phyloP scores from a whole-genome alignment of 2,329 filamentous ascomycete genomes.

The Davidsoniella neocaledoniae region DNA sequence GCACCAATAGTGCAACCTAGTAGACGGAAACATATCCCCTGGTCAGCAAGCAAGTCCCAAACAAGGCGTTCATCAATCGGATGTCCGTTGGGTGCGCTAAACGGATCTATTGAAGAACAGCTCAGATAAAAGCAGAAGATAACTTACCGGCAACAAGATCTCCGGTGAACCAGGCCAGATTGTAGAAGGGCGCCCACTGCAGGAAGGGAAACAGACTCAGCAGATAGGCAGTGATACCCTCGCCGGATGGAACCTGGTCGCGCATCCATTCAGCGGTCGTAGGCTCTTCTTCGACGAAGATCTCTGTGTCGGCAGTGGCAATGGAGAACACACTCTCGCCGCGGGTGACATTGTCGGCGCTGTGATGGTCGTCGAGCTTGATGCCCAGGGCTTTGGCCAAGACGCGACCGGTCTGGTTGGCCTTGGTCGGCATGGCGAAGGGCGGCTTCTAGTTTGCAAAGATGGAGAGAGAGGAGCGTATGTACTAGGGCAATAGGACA shows the following conservation, averaged over 20 bases:
- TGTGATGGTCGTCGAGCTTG: conserved; percentile 45
- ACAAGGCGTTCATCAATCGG: not conserved
- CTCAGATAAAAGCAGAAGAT: not conserved
- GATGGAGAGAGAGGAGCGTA: conserved; percentile 6
- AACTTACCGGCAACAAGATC: conserved; percentile 59
- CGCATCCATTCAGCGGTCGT: conserved; percentile 55
- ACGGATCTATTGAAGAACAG: not conserved
- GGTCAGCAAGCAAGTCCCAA: too few relatives aligned
- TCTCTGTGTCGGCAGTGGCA: conserved; percentile 46
- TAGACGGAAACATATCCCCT: conserved; percentile 1
- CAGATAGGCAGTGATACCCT: conserved; percentile 42
- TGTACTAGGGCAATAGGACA: too few relatives aligned
- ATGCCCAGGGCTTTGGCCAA: conserved; percentile 71
- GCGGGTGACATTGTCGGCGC: conserved; percentile 45
- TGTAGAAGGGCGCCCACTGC: conserved; percentile 81
- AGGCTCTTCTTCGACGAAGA: conserved; percentile 68
- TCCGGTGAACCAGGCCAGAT: conserved; percentile 71
- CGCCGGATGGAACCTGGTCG: conserved; percentile 41
- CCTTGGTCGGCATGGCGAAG: conserved; percentile 21
- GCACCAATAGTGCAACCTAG: conserved; percentile 20
- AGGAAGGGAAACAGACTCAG: conserved; percentile 70
- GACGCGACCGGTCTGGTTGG: conserved; percentile 48
- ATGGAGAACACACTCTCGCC: conserved; percentile 68
- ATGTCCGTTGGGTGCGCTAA: not conserved
- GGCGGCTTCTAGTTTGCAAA: conserved; percentile 1